phyloP scores from a whole-genome alignment of 371 early-diverging fungal species.

The Mycotypha africana region DNA sequence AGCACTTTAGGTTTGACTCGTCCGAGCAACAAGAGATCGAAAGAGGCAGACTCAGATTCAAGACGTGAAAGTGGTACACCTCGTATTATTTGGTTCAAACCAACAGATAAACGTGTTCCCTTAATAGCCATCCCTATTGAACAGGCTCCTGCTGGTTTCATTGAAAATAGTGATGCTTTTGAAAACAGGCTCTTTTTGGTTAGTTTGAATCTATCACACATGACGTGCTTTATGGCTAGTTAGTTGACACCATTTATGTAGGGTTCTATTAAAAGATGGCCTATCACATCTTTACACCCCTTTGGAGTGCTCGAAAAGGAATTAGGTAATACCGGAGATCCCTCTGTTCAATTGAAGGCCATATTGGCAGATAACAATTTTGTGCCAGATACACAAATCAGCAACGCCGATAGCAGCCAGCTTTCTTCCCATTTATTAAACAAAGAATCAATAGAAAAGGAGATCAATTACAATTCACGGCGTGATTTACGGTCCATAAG shows the following conservation, averaged over 20 bases:
- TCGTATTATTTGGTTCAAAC: constrained; percentile 80
- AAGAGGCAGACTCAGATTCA: constrained; percentile 19
- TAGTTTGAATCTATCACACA: constrained; percentile 8
- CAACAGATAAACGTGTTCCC: constrained; percentile 77
- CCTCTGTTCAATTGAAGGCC: constrained; percentile 64
- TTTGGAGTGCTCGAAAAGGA: constrained; percentile 60
- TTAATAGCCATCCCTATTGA: constrained; percentile 69
- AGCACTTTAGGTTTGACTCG: constrained; percentile 48
- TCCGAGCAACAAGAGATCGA: constrained; percentile 48
- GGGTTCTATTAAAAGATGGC: constrained; percentile 72
- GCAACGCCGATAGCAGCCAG: too few relatives aligned
- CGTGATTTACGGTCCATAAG: constrained; percentile 57
- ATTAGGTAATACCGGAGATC: constrained; percentile 61
- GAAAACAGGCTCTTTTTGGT: constrained; percentile 50
- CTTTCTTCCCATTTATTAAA: constrained; percentile 53
- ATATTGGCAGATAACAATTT: constrained; percentile 63
- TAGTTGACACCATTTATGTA: constrained; percentile 1
- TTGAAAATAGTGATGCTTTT: constrained; percentile 54
- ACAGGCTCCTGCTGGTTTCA: constrained; percentile 62
- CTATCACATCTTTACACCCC: constrained; percentile 63
- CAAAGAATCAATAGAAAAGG: constrained; percentile 21
- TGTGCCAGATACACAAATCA: too few relatives aligned
- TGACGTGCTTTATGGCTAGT: too few relatives aligned
- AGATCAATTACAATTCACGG: constrained; percentile 49
- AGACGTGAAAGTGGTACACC: constrained; percentile 19